These are phyloP conservation scores for Epithele typhae DNA, from an alignment of 768 basidiomycete species.

Conservation along the genomic window DNA sequence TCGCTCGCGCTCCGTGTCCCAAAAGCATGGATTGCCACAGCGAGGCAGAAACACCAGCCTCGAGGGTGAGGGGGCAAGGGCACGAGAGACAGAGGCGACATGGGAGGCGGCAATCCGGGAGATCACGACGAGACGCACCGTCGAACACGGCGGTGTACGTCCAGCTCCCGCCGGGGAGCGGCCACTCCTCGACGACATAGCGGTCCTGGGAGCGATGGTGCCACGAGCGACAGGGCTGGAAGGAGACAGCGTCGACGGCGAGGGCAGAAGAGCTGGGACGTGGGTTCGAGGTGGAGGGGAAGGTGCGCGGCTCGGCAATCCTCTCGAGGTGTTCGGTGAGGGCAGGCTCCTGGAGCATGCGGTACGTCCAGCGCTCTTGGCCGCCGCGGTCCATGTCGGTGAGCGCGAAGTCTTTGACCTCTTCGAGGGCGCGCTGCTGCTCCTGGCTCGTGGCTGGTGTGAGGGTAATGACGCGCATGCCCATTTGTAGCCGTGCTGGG, in stretches of 20 bases:
- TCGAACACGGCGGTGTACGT: constrained; percentile 44
- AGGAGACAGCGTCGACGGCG: constrained; percentile 39
- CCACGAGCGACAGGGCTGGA: constrained; percentile 39
- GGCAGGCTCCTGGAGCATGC: constrained; percentile 36
- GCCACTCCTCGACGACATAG: constrained; percentile 37
- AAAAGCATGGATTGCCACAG: too few species aligned
- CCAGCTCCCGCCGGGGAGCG: constrained; percentile 37
- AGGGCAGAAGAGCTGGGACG: too few species aligned
- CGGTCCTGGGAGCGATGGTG: constrained; percentile 39
- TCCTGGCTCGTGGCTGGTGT: constrained; percentile 43
- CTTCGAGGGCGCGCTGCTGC: constrained; percentile 44
- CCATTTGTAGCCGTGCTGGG: constrained; percentile 9
- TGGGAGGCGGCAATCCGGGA: background rate
- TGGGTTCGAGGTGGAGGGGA: constrained; percentile 11
- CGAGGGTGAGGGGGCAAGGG: too few species aligned
- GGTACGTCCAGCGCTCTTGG: constrained; percentile 50
- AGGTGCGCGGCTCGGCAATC: constrained; percentile 33
- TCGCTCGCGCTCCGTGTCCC: too few species aligned
- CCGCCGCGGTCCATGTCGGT: constrained; percentile 54
- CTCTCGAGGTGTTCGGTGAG: constrained; percentile 37
- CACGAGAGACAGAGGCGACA: too few species aligned
- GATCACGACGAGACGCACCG: constrained; percentile 25
- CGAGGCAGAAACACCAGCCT: too few species aligned
- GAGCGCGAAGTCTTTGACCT: constrained; percentile 47
- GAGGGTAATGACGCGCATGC: constrained; percentile 36